A percentile compares a stretch with the other conserved stretches of the same genome.
Evolutionary conservation across 2,329 filamentous ascomycete genomes (phyloP).

Genomic region (Trichoderma lentiforme): DNA sequence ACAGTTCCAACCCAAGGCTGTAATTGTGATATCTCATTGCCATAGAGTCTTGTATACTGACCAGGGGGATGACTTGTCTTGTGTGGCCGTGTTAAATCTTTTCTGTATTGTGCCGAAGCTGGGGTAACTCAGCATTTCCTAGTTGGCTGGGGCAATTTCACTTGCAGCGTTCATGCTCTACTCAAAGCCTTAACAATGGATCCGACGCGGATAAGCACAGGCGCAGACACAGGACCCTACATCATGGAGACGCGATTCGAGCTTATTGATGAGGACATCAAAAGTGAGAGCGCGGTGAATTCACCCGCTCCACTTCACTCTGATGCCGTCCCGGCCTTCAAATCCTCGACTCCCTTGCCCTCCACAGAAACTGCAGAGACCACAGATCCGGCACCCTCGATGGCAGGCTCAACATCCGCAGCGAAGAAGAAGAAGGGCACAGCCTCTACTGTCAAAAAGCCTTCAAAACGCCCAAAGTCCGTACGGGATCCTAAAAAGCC

Average conservation of each 20-base stretch:
- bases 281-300: conserved; percentile 26
- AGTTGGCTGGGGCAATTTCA: neutral
- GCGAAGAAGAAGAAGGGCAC: conserved; percentile 41
- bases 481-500: conserved; percentile 29
- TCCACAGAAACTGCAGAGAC: conserved; percentile 30
- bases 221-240: conserved; percentile 20
- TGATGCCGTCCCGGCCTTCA: conserved; percentile 25
- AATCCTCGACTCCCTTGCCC: conserved; percentile 31
- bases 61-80: neutral
- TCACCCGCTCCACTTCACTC: conserved; percentile 24
- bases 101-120: neutral
- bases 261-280: conserved; percentile 28
- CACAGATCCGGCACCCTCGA: conserved; percentile 14
- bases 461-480: conserved; percentile 37
- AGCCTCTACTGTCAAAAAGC: conserved; percentile 41
- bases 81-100: neutral
- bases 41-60: neutral
- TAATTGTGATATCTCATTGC: neutral
- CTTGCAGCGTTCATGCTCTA: neutral
- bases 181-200: conserved; percentile 27
- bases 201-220: conserved; percentile 24
- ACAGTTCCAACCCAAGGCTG: neutral
- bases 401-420: conserved; percentile 21
- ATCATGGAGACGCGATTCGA: conserved; percentile 29
- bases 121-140: neutral